Conservation (phyloP, 352 stramenopile genomes). For the Phytophthora aleatoria region DNA sequence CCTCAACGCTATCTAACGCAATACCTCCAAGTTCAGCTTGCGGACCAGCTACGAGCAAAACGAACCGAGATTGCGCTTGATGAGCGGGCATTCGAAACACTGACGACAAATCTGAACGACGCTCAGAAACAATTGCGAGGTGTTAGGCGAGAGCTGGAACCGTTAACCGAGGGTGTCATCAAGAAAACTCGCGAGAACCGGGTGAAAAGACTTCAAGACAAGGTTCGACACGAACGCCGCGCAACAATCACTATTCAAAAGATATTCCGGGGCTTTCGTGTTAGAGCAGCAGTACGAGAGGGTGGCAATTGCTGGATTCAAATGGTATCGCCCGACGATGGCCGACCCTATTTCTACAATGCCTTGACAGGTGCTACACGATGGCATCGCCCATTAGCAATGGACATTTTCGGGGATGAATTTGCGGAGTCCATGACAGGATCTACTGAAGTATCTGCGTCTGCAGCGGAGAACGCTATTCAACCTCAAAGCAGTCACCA, state of each 20-base stretch:
- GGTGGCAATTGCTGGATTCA: slow-evolving; percentile 84
- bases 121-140: slow-evolving; percentile 71
- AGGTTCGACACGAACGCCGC: slow-evolving; percentile 66
- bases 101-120: slow-evolving; percentile 67
- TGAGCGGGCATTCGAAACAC: slow-evolving; percentile 50
- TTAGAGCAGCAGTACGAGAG: slow-evolving; percentile 66
- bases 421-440: slow-evolving; percentile 48
- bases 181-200: slow-evolving; percentile 79
- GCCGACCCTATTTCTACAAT: slow-evolving; percentile 80
- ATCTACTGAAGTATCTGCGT: neutral
- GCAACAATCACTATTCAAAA: slow-evolving; percentile 82
- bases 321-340: slow-evolving; percentile 37
- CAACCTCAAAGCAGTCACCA: slow-evolving; percentile 5
- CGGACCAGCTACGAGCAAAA: slow-evolving; percentile 80
- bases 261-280: slow-evolving; percentile 77
- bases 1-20: slow-evolving; percentile 93
- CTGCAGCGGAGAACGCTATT: neutral
- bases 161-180: slow-evolving; percentile 83
- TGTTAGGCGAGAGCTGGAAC: slow-evolving; percentile 79
- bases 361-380: slow-evolving; percentile 72
- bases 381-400: slow-evolving; percentile 66
- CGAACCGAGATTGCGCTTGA: slow-evolving; percentile 70
- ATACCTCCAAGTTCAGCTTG: slow-evolving; percentile 91
- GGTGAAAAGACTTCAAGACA: slow-evolving; percentile 64
- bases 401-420: slow-evolving; percentile 74